Base-by-base conservation (phyloP, 805 yeast genomes). In the Nakazawaea molendinolei region DNA sequence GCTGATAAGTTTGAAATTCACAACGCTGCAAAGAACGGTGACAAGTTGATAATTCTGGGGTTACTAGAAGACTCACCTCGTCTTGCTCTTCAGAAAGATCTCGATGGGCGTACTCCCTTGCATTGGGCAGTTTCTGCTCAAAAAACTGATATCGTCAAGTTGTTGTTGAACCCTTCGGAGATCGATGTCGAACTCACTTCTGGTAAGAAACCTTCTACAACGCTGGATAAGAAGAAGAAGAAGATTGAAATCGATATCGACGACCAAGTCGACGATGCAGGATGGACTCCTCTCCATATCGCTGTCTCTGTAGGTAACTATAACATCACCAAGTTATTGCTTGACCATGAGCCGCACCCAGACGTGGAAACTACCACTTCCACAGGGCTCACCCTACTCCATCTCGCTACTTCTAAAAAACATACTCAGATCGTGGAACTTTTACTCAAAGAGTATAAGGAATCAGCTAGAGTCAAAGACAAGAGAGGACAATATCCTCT, bases 201-300 rank as follows among this genome's bases (percentile, higher is more conserved):
- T 10, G 44, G 44, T 8, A 26, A 12, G 12, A 35, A 28, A 5
- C 13, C 22, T 8, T 8, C 8, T 22, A 5, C 22, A 13, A 20
- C 7, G 23, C 17, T 5, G 22, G 3, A 15, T 6, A 34, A 13
- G 15, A 18, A 31, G 22, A 7, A 23, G 1, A 46, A 47, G 31
- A 41, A 36, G n/a, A 36, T 58, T 14, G 61, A 63, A 23, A 57
- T 71, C 17, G 90, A 86, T 44, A 53, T 86, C 9, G 92, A 86
- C 51, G 83, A 79, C 3, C 53, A 67, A 47, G 48, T 51, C 0
- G 97, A 89, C 53, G 79, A 71, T 14, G 67, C 89, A 8, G 95
- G 95, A 1, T 89, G 95, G 95, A 80, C 90, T 0, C 86, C 94
- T 1, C 49, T 86, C 23, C 97, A 89, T 55, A 78, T 90, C 35